These are phyloP conservation scores for Cercophora sp. DNA, from an alignment of 495 filamentous ascomycete genomes.

Conservation along the genomic window DNA sequence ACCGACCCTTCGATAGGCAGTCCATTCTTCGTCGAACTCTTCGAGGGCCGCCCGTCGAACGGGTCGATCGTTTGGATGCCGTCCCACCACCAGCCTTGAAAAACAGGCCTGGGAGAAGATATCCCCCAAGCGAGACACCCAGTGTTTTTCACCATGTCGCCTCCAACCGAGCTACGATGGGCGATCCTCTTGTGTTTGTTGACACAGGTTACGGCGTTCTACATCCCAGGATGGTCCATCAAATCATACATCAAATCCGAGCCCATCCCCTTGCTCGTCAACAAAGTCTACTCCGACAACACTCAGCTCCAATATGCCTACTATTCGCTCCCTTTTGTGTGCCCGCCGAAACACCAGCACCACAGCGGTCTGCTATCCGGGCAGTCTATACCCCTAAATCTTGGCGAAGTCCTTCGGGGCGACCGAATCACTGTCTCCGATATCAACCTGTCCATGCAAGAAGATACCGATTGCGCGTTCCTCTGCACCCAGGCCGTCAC, in stretches of 20 bases:
- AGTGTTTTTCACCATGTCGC: too few species aligned
- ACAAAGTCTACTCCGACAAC: conserved; percentile 92
- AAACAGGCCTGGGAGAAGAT: too few species aligned
- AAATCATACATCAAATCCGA: conserved; percentile 78
- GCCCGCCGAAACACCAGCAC: conserved; percentile 68
- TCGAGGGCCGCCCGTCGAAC: too few species aligned
- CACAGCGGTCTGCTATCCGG: conserved; percentile 74
- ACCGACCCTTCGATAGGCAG: too few species aligned
- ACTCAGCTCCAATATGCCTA: conserved; percentile 93
- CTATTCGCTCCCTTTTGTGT: conserved; percentile 89
- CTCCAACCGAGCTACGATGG: too few species aligned
- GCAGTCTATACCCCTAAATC: conserved; percentile 76
- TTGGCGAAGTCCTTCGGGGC: conserved; percentile 90
- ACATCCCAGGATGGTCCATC: conserved; percentile 79
- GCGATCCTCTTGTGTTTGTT: too few species aligned
- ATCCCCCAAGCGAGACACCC: too few species aligned
- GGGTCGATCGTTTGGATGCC: too few species aligned
- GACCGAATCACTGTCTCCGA: conserved; percentile 89
- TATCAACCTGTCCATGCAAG: conserved; percentile 77
- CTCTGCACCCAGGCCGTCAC: conserved; percentile 69
- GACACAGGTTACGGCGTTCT: too few species aligned
- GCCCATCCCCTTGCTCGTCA: conserved; percentile 81
- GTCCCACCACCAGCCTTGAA: too few species aligned
- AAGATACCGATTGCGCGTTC: conserved; percentile 70
- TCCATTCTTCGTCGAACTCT: too few species aligned